Percentiles rank a stretch among this genome's conserved stretches.
Evolutionary conservation across 768 basidiomycete genomes (phyloP).

Genomic region (Lactarius hengduanensis): DNA sequence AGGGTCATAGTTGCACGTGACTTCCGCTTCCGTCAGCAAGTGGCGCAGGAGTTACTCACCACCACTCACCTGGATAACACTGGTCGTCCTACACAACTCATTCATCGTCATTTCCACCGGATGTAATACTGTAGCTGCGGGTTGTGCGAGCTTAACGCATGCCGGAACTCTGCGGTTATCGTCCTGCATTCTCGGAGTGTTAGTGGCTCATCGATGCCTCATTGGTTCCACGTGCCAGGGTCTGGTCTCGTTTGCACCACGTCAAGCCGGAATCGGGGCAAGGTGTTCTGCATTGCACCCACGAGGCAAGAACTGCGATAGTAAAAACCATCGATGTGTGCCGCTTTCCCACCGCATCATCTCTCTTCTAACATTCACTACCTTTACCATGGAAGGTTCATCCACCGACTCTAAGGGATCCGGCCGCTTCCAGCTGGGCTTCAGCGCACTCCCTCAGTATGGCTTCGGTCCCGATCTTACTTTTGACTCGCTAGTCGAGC

Average conservation of each 20-base stretch:
- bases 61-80: neutral
- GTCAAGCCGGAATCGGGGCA: constrained; percentile 14
- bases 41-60: neutral
- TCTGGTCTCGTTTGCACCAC: neutral
- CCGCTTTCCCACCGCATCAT: constrained; percentile 17
- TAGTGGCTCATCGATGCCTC: constrained; percentile 20
- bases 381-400: constrained; percentile 19
- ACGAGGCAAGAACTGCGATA: constrained; percentile 26
- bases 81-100: neutral
- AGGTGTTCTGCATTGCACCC: constrained; percentile 24
- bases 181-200: constrained; percentile 10
- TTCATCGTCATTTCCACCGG: neutral
- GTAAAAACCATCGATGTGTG: constrained; percentile 28
- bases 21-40: constrained; percentile 1
- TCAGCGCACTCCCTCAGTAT: constrained; percentile 58
- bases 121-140: neutral
- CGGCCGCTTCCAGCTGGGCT: constrained; percentile 29
- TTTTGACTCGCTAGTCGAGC: constrained; percentile 58
- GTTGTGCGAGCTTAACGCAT: neutral
- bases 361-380: constrained; percentile 24
- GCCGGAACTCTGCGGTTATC: neutral
- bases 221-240: constrained; percentile 9
- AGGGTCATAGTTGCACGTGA: constrained; percentile 16
- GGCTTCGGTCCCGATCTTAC: constrained; percentile 64
- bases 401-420: constrained; percentile 28